These are phyloP conservation scores for Toxoplasma gondii DNA, from an alignment of 169 alveolate genomes.

Conservation along the genomic window DNA sequence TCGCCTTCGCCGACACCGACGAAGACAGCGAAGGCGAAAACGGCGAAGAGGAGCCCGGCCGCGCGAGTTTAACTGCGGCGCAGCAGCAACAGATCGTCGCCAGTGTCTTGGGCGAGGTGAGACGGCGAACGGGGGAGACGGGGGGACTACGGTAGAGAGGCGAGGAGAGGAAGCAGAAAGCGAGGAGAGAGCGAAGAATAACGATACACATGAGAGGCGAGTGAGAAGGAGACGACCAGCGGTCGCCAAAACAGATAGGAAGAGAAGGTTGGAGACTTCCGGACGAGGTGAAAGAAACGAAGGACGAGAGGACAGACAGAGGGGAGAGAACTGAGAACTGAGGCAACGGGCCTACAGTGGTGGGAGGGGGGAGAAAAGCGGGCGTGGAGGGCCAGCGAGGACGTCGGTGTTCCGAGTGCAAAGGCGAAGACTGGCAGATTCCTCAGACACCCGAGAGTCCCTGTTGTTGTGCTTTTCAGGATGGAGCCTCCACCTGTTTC, in stretches of 20 bases:
- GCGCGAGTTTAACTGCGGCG: neutral
- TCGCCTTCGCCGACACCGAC: slow-evolving; percentile 64
- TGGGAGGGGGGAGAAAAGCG: neutral
- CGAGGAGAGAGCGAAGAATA: no score
- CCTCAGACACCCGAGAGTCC: neutral
- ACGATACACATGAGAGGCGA: no score
- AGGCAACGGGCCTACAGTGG: neutral
- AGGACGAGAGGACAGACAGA: no score
- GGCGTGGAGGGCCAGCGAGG: neutral
- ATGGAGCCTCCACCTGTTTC: neutral
- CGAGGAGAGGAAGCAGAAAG: neutral
- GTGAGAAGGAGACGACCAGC: no score
- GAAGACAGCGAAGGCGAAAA: slow-evolving; percentile 63
- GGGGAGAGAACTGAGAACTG: neutral
- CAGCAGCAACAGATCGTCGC: slow-evolving; percentile 31
- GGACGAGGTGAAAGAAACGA: no score
- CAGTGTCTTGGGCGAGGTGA: neutral
- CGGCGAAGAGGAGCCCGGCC: slow-evolving; percentile 40
- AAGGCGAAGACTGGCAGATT: neutral
- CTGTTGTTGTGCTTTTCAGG: neutral
- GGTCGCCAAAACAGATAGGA: no score
- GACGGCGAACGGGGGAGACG: no score
- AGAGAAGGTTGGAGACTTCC: no score
- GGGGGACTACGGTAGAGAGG: no score
- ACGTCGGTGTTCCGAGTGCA: neutral